These are phyloP conservation scores for Alliaria petiolata DNA, from an alignment of 345 rosid genomes.

Conservation along the genomic window DNA sequence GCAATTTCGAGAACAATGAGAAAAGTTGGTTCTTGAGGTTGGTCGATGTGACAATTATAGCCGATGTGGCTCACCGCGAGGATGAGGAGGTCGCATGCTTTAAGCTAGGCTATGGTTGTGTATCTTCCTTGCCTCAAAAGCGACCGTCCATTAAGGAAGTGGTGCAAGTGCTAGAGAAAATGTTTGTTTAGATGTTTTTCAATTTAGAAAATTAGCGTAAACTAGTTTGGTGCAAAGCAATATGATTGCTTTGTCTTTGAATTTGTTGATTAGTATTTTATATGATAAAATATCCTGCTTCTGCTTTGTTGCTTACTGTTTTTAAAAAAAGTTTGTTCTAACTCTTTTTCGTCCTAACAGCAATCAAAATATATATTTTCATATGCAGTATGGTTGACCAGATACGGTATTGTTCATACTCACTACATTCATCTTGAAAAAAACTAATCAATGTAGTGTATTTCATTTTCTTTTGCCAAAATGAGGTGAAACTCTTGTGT, in stretches of 20 bases:
- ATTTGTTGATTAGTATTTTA: neutral
- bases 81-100: constrained; percentile 52
- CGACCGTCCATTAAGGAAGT: constrained; percentile 88
- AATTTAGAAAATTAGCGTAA: neutral
- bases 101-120: constrained; percentile 68
- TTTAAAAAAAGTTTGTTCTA: no score
- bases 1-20: constrained; percentile 39
- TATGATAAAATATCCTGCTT: neutral
- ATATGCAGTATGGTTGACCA: no score
- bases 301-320: neutral
- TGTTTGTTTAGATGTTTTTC: constrained; percentile 9
- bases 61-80: constrained; percentile 47
- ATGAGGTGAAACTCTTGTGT: no score
- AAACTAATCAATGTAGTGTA: no score
- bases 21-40: constrained; percentile 44
- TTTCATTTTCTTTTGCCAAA: no score
- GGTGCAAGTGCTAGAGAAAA: constrained; percentile 58
- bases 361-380: no score
- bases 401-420: no score
- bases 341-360: no score
- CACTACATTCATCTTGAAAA: no score
- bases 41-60: constrained; percentile 51
- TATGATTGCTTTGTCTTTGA: neutral
- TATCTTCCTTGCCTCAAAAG: constrained; percentile 52
- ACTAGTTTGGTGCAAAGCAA: neutral